Evolutionary conservation across 2,329 filamentous ascomycete genomes (phyloP).

Genomic region (Venturia aucupariae): DNA sequence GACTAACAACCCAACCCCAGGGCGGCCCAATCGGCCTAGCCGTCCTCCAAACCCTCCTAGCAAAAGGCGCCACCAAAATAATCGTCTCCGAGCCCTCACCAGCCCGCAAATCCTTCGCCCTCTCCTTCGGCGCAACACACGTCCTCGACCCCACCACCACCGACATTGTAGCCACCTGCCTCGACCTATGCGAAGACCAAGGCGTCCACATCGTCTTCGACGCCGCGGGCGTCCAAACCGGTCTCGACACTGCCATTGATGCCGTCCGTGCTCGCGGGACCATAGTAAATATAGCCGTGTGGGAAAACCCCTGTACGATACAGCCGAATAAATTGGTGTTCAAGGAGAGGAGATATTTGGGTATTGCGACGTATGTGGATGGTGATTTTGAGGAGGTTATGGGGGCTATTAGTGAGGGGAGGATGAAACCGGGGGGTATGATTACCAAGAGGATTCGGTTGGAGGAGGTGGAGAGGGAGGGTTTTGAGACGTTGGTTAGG

Average conservation of each 20-base stretch:
- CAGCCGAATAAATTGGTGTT: slow-evolving; percentile 44
- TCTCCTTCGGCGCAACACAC: slow-evolving; percentile 42
- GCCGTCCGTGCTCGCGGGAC: slow-evolving; percentile 42
- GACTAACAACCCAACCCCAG: not conserved
- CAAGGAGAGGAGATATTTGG: slow-evolving; percentile 44
- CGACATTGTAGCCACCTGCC: slow-evolving; percentile 37
- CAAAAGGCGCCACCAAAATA: slow-evolving; percentile 37
- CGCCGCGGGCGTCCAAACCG: slow-evolving; percentile 43
- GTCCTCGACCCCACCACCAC: slow-evolving; percentile 43
- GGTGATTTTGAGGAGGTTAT: slow-evolving; percentile 42
- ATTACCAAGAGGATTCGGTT: slow-evolving; percentile 40
- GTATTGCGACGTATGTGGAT: slow-evolving; percentile 43
- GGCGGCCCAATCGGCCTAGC: slow-evolving; percentile 46
- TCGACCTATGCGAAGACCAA: slow-evolving; percentile 34
- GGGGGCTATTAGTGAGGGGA: slow-evolving; percentile 37
- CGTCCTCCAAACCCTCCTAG: slow-evolving; percentile 38
- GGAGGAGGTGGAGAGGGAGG: slow-evolving; percentile 34
- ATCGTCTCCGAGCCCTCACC: slow-evolving; percentile 44
- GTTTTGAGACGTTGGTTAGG: slow-evolving; percentile 8
- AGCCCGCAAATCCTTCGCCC: slow-evolving; percentile 40
- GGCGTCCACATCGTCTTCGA: slow-evolving; percentile 45
- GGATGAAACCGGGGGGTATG: slow-evolving; percentile 35
- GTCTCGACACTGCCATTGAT: slow-evolving; percentile 40
- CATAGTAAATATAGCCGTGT: slow-evolving; percentile 47
- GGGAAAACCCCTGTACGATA: slow-evolving; percentile 43